Evolutionary conservation across 257 asterid genomes (phyloP).

Genomic region (Rhazya stricta): DNA sequence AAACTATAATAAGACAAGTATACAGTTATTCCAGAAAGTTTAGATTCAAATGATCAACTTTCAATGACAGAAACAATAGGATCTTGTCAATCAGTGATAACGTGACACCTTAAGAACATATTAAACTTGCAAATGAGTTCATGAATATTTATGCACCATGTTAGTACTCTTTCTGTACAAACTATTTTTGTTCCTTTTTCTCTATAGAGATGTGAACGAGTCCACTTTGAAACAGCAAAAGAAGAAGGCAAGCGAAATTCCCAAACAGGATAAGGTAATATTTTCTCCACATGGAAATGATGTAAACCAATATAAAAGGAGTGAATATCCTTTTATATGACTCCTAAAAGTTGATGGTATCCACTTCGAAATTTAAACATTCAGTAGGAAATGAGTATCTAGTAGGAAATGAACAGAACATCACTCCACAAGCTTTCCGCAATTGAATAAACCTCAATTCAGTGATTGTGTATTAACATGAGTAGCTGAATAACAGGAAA

Average conservation of each 20-base stretch:
- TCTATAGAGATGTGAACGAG: background rate
- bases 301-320: background rate
- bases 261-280: background rate
- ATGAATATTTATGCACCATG: background rate
- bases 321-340: background rate
- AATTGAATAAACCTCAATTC: background rate
- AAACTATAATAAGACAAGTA: background rate
- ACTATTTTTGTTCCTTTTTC: background rate
- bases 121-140: background rate
- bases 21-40: background rate
- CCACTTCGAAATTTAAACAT: background rate
- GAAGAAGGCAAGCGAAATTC: background rate
- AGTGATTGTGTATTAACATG: background rate
- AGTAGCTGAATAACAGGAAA: background rate
- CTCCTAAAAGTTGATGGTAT: background rate
- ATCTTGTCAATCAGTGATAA: background rate
- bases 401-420: background rate
- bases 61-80: background rate
- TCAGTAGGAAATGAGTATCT: background rate
- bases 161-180: background rate
- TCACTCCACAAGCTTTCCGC: background rate
- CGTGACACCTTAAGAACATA: background rate
- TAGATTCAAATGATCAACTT: background rate
- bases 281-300: background rate
- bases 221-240: background rate